phyloP scores from a whole-genome alignment of 257 asterid species.

The Fraxinus quadrangulata region DNA sequence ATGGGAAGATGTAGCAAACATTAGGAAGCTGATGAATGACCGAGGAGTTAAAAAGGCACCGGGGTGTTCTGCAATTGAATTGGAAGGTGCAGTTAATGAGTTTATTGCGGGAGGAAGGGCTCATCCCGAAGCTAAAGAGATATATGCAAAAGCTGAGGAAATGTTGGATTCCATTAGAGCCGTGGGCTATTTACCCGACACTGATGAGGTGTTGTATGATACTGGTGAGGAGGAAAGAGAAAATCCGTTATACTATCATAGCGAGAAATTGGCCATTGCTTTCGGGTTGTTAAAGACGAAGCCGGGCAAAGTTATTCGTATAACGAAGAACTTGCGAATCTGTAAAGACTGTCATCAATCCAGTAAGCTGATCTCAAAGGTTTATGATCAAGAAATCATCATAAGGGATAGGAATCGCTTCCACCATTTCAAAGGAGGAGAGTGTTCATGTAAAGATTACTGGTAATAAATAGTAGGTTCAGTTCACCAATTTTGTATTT shows the following conservation, averaged over 20 bases:
- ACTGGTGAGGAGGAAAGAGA: constrained; percentile 63
- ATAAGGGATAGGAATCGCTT: constrained; percentile 78
- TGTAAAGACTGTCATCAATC: constrained; percentile 79
- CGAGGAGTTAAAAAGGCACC: constrained; percentile 77
- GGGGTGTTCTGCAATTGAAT: constrained; percentile 63
- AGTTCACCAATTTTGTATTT: not conserved
- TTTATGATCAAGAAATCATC: constrained; percentile 63
- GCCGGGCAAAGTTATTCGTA: constrained; percentile 60
- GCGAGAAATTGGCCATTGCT: constrained; percentile 88
- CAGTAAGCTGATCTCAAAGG: constrained; percentile 65
- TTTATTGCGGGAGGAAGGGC: constrained; percentile 79
- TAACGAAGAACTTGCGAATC: constrained; percentile 77
- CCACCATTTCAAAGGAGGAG: constrained; percentile 72
- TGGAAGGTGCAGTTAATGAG: constrained; percentile 56
- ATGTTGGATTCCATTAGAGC: constrained; percentile 52
- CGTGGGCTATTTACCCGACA: constrained; percentile 56
- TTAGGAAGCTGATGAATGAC: constrained; percentile 81
- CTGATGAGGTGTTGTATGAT: constrained; percentile 46
- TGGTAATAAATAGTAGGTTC: constrained; percentile 41
- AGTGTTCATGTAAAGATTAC: constrained; percentile 76
- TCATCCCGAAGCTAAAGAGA: constrained; percentile 63
- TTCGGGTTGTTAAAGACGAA: constrained; percentile 64
- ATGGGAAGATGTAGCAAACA: constrained; percentile 70
- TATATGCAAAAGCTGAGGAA: constrained; percentile 63
- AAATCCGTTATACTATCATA: constrained; percentile 64